Conservation (phyloP, 495 filamentous ascomycete genomes). For the Lophium mytilinum region DNA sequence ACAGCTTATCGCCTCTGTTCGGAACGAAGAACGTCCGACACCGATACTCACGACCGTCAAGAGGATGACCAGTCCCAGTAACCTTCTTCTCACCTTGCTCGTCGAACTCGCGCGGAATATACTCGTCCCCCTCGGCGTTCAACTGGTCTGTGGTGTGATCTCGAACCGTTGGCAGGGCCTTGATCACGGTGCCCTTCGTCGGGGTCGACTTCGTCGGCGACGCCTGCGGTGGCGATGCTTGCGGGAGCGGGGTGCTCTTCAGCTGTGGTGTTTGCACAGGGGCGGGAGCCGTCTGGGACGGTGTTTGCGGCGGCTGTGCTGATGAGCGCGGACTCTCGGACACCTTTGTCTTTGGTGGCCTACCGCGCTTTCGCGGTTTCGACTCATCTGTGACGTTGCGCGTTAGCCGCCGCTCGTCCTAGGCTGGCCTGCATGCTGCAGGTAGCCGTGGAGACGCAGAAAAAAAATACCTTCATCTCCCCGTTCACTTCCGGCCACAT, state of each 20-base stretch:
- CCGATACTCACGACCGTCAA: conserved; percentile 78
- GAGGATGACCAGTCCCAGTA: conserved; percentile 66
- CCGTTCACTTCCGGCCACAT: conserved; percentile 41
- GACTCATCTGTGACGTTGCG: conserved; percentile 47
- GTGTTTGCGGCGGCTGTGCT: conserved; percentile 42
- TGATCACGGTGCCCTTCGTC: conserved; percentile 76
- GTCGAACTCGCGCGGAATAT: conserved; percentile 88
- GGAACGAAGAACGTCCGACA: conserved; percentile 92
- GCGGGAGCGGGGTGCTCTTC: conserved; percentile 60
- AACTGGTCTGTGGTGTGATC: conserved; percentile 98
- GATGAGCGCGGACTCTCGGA: conserved; percentile 39
- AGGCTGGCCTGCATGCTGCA: neutral
- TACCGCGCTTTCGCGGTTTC: conserved; percentile 75
- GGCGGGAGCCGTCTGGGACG: conserved; percentile 36
- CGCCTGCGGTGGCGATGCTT: conserved; percentile 57
- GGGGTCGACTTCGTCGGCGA: conserved; percentile 80
- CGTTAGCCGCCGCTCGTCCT: neutral
- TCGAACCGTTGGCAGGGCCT: conserved; percentile 89
- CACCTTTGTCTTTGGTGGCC: conserved; percentile 68
- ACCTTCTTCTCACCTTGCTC: conserved; percentile 93
- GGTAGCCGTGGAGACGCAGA: conserved; percentile 1
- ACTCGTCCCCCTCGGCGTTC: conserved; percentile 87
- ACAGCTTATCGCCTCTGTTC: conserved; percentile 81
- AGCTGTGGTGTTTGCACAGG: conserved; percentile 71
- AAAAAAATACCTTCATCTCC: conserved; percentile 48